phyloP scores from a whole-genome alignment of 352 stramenopile species.

The Pythium scleroteichum region DNA sequence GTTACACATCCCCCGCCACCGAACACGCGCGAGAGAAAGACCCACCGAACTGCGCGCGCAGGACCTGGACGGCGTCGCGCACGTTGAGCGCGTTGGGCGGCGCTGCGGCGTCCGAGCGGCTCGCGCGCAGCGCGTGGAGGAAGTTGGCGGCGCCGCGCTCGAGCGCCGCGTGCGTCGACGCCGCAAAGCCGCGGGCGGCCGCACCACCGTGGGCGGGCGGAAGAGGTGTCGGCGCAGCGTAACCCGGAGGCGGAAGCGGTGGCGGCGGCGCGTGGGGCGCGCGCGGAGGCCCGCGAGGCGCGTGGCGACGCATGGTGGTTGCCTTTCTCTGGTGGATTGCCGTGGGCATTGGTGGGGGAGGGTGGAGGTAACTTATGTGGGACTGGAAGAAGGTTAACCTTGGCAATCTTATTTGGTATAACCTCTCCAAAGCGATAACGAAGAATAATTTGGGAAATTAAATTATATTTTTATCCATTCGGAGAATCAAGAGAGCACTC shows the following conservation, averaged over 20 bases:
- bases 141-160: slow-evolving; percentile 65
- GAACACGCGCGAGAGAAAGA: too few species aligned
- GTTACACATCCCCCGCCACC: too few species aligned
- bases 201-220: slow-evolving; percentile 9
- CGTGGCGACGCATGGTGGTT: slow-evolving; percentile 1
- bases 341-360: too few species aligned
- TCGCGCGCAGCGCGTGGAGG: slow-evolving; percentile 50
- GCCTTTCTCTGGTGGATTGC: background rate
- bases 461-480: too few species aligned
- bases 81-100: slow-evolving; percentile 64
- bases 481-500: too few species aligned
- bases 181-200: slow-evolving; percentile 6
- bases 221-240: slow-evolving; percentile 4
- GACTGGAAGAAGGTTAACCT: too few species aligned
- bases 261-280: slow-evolving; percentile 4
- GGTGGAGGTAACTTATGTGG: too few species aligned
- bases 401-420: too few species aligned
- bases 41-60: slow-evolving; percentile 70
- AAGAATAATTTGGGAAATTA: too few species aligned
- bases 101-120: slow-evolving; percentile 44
- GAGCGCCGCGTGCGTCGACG: slow-evolving; percentile 7
- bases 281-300: background rate
- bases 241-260: background rate
- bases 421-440: too few species aligned
- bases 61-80: slow-evolving; percentile 43